These are phyloP conservation scores for Fusarium verticillioides DNA, from an alignment of 2,329 filamentous ascomycete genomes.

Conservation along the genomic window DNA sequence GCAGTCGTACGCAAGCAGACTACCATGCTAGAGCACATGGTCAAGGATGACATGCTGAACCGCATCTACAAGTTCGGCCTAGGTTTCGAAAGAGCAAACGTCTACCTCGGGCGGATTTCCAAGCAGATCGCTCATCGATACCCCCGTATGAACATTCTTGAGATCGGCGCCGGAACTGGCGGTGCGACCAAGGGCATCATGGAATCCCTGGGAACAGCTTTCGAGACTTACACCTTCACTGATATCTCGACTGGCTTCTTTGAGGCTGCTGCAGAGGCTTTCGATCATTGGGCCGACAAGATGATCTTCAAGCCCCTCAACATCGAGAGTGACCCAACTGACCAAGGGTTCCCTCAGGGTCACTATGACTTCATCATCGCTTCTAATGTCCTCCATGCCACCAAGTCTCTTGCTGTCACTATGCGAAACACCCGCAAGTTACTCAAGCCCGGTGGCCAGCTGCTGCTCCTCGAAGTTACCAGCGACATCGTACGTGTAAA, in stretches of 20 bases:
- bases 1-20: conserved; percentile 48
- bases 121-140: conserved; percentile 8
- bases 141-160: conserved; percentile 11
- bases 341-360: conserved; percentile 46
- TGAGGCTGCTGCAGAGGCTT: conserved; percentile 2
- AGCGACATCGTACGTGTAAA: conserved; percentile 3
- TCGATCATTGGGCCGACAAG: neutral
- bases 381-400: conserved; percentile 50
- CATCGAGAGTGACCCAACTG: neutral
- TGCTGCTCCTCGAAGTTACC: conserved; percentile 29
- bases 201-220: neutral
- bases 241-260: conserved; percentile 29
- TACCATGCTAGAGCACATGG: conserved; percentile 53
- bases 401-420: conserved; percentile 18
- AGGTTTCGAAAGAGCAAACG: conserved; percentile 5
- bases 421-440: conserved; percentile 32
- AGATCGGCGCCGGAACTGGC: conserved; percentile 26
- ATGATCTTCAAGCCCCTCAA: conserved; percentile 20
- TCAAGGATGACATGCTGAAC: conserved; percentile 48
- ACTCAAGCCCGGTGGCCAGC: conserved; percentile 43
- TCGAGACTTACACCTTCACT: conserved; percentile 11
- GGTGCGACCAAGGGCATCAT: conserved; percentile 14
- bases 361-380: conserved; percentile 54
- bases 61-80: conserved; percentile 46
- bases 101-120: conserved; percentile 29